Conservation (phyloP, 768 basidiomycete species). For the Lactarius akahatsu region DNA sequence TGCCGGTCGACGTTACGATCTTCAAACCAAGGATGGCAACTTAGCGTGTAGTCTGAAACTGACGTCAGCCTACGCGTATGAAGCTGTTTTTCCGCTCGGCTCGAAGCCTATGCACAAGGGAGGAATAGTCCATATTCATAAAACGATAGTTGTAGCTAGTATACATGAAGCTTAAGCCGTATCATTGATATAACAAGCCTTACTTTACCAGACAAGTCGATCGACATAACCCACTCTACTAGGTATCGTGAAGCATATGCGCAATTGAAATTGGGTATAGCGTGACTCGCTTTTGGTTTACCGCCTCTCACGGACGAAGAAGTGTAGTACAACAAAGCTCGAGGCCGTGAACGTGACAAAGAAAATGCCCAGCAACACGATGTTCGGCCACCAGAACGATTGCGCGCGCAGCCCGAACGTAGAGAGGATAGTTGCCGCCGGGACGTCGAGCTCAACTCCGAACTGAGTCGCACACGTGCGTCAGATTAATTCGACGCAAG, state of each 20-base stretch:
- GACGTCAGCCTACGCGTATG: neutral
- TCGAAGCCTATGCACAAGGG: neutral
- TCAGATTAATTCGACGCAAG: conserved; percentile 5
- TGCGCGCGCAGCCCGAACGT: conserved; percentile 91
- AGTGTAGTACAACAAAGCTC: conserved; percentile 80
- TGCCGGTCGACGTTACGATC: neutral
- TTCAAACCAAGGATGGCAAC: neutral
- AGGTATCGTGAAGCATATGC: conserved; percentile 11
- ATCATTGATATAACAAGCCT: too few relatives aligned
- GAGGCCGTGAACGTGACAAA: conserved; percentile 74
- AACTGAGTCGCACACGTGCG: conserved; percentile 54
- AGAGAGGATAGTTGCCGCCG: conserved; percentile 92
- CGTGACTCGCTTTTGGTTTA: conserved; percentile 29
- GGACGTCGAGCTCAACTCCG: conserved; percentile 94
- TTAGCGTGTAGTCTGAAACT: neutral
- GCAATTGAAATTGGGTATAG: conserved; percentile 14
- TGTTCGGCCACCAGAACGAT: conserved; percentile 99
- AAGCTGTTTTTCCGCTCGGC: neutral
- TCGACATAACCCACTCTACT: conserved; percentile 14
- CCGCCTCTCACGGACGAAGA: conserved; percentile 82
- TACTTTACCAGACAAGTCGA: neutral
- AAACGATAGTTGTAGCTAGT: conserved; percentile 8
- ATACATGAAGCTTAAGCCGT: neutral
- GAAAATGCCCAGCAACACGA: conserved; percentile 79
- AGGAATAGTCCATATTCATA: conserved; percentile 5